Conservation (phyloP, 116 monocot genomes). For the Posidonia oceanica region DNA sequence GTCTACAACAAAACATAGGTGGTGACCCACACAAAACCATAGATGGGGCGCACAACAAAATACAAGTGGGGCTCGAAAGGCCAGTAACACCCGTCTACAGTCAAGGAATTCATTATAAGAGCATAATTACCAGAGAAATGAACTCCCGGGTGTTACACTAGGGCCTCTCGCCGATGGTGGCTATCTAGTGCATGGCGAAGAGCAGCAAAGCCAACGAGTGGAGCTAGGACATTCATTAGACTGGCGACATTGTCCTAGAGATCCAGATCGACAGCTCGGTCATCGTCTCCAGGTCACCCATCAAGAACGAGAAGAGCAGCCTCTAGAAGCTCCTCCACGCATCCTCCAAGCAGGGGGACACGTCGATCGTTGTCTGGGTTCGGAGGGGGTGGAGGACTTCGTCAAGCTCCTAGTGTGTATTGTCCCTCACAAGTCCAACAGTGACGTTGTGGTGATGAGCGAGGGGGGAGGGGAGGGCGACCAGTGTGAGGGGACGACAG, state of each 20-base stretch:
- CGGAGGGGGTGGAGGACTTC: constrained; percentile 9
- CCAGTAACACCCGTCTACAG: too few species aligned
- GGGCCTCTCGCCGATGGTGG: constrained; percentile 13
- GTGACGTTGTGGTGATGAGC: too few species aligned
- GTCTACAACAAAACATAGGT: too few species aligned
- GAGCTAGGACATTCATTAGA: constrained; percentile 27
- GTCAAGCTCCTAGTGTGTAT: constrained; percentile 21
- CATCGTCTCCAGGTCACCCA: constrained; percentile 17
- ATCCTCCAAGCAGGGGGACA: constrained; percentile 47
- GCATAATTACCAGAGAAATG: too few species aligned
- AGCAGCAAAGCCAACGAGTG: constrained; percentile 33
- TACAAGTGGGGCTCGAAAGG: too few species aligned
- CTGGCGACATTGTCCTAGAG: constrained; percentile 41
- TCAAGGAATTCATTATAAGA: too few species aligned
- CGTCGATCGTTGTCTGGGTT: constrained; percentile 23
- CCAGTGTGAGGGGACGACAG: too few species aligned
- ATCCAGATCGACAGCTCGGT: constrained; percentile 15
- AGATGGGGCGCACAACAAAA: too few species aligned
- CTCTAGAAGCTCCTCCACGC: constrained; percentile 47
- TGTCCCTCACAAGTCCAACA: constrained; percentile 12
- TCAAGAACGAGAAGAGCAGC: constrained; percentile 38
- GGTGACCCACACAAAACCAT: too few species aligned
- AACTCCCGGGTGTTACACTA: too few species aligned
- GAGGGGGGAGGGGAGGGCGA: too few species aligned
- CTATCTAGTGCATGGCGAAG: constrained; percentile 32